Evolutionary conservation across 2,329 filamentous ascomycete genomes (phyloP).

Genomic region (Epicoccum sorghinum): DNA sequence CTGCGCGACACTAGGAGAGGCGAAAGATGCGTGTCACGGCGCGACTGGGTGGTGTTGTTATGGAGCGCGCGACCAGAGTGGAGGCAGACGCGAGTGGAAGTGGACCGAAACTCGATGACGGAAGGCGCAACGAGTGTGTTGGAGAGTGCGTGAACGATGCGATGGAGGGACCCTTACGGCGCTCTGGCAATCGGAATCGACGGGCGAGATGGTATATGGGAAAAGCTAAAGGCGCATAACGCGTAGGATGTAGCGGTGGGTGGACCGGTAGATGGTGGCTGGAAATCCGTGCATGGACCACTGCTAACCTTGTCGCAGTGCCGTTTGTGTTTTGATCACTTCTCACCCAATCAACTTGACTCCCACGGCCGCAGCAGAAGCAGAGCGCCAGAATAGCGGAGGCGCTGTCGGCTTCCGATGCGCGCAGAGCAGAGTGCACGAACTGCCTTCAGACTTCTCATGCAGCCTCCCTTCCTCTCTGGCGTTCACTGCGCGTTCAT

Average conservation of each 20-base stretch:
- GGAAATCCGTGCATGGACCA: not conserved
- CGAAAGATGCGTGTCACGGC: conserved; percentile 19
- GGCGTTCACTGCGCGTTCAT: conserved; percentile 11
- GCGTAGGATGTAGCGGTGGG: conserved; percentile 5
- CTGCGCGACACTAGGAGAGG: conserved; percentile 21
- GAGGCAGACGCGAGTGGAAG: conserved; percentile 8
- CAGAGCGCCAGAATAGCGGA: conserved; percentile 18
- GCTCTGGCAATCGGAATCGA: conserved; percentile 30
- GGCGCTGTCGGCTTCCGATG: not conserved
- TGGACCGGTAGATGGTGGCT: conserved; percentile 9
- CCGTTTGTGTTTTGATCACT: not conserved
- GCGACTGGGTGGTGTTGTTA: conserved; percentile 34
- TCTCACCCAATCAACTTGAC: conserved; percentile 23
- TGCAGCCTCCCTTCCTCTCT: not conserved
- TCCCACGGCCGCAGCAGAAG: conserved; percentile 10
- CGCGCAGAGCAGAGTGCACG: not conserved
- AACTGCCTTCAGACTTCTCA: conserved; percentile 6
- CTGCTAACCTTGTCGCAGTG: conserved; percentile 1
- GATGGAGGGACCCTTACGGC: conserved; percentile 33
- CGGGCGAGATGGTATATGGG: conserved; percentile 35
- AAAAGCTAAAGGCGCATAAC: conserved; percentile 2
- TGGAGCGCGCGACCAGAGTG: conserved; percentile 21
- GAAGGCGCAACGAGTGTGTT: conserved; percentile 19
- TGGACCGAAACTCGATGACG: conserved; percentile 17
- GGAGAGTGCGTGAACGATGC: conserved; percentile 18